Base-by-base conservation (phyloP, 23 red algal genomes). In the Gracilaria domingensis region DNA sequence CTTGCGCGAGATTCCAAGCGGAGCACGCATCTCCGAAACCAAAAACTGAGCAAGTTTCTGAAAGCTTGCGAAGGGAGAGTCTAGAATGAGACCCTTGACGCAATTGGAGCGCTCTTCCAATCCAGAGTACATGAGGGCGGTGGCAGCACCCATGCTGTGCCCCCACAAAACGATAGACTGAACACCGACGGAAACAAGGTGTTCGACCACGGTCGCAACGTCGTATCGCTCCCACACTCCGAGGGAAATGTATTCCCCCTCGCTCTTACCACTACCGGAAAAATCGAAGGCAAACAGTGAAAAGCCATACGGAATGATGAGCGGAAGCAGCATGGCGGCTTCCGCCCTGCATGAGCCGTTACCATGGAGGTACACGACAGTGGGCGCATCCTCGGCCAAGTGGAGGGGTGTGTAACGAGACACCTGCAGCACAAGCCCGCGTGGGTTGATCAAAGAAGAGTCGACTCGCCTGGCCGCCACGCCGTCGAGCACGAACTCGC, bases 71-170 rank as follows among this genome's bases (percentile, higher is more conserved):
- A 92, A 96, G 28, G 94, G 78, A 54, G 87, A 85, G 67, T 96
- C 94, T 0, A 88, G 79, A 38, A 95, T 30, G 32, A 95, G 93
- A 12, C 67, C 93, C 51, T 67, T 40, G 61, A 95, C 85, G 33
- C 51, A 44, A 12, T 39, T 55, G 66, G 59, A 64, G 49, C 64
- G 78, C 49, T 83, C 61, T 21, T 64, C 59, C 23, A 92, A 37
- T 35, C 94, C 89, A 23, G 89, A 84, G 49, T 93, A 96, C 94
- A 96, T 96, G 59, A 91, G 44, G 38, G 94, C 94, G 21, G 94
- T 96, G 24, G 94, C 94, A 44, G 94, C 94, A 39, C 94, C 94
- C 94, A 96, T 96, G 30, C 75, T 84, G 64, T 96, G 94, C 28
- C 94, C 94, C 79, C 86, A 96, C 28, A 96, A 44, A 16, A 90